These are phyloP conservation scores for Lichtheimia corymbifera DNA, from an alignment of 371 early-diverging fungal species.

Conservation along the genomic window DNA sequence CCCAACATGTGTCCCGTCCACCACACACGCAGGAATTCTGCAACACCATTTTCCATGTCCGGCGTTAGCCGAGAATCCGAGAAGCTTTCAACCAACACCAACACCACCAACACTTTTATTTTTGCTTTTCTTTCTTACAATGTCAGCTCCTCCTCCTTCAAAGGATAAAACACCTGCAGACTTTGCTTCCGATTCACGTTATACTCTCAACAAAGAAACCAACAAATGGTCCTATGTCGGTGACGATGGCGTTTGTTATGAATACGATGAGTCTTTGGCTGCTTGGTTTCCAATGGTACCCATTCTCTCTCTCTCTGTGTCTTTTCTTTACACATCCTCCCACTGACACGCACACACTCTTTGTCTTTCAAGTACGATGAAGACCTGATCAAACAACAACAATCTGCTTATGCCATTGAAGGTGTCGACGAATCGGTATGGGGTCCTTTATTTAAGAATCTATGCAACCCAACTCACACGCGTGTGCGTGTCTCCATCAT, in stretches of 20 bases:
- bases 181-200: conserved; percentile 49
- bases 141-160: background rate
- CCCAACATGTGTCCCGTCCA: background rate
- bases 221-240: conserved; percentile 74
- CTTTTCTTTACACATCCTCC: no score
- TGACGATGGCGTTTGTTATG: conserved; percentile 77
- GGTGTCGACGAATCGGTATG: conserved; percentile 59
- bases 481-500: no score
- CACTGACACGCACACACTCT: no score
- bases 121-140: background rate
- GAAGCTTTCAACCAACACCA: background rate
- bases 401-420: conserved; percentile 75
- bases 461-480: no score
- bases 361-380: conserved; percentile 64
- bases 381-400: conserved; percentile 73
- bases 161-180: conserved; percentile 14
- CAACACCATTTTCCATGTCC: background rate
- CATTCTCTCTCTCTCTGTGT: no score
- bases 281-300: conserved; percentile 92
- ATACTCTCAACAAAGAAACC: conserved; percentile 67
- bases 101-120: background rate
- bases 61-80: background rate
- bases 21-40: background rate
- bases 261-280: conserved; percentile 75
- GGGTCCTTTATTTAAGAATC: background rate